Evolutionary conservation across 1,139 yeast species (phyloP).

Genomic region (Suhomyces terraborum): DNA sequence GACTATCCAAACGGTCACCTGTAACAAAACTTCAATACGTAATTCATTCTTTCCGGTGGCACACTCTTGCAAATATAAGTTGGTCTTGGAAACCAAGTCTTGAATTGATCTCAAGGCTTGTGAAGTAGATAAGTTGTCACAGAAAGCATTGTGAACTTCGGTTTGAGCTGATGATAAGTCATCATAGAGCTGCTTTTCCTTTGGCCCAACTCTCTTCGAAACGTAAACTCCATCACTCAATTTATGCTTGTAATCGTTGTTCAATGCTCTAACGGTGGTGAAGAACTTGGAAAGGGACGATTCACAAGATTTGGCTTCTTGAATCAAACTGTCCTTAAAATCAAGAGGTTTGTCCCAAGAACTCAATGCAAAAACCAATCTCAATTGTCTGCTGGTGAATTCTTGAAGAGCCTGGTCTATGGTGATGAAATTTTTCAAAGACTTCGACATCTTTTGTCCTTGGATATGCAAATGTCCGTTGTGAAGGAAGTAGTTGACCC

Average conservation of each 20-base stretch:
- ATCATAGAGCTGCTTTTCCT: constrained; percentile 57
- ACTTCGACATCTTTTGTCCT: constrained; percentile 97
- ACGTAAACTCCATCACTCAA: constrained; percentile 48
- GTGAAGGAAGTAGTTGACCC: constrained; percentile 96
- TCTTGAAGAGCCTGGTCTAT: constrained; percentile 82
- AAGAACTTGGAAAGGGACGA: constrained; percentile 77
- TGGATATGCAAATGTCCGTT: constrained; percentile 97
- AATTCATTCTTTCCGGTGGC: constrained; percentile 49
- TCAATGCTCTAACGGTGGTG: constrained; percentile 77
- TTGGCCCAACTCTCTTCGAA: constrained; percentile 52
- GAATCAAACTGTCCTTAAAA: constrained; percentile 77
- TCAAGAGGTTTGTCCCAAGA: constrained; percentile 94
- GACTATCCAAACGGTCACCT: constrained; percentile 69
- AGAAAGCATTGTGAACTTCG: constrained; percentile 75
- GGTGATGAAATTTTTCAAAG: constrained; percentile 91
- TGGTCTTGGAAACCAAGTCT: constrained; percentile 70
- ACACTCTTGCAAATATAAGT: constrained; percentile 63
- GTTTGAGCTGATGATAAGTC: constrained; percentile 57
- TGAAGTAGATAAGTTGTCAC: constrained; percentile 86
- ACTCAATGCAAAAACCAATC: constrained; percentile 86
- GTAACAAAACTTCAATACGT: constrained; percentile 65
- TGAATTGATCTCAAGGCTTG: constrained; percentile 63
- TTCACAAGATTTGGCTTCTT: constrained; percentile 78
- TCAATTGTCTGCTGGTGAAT: constrained; percentile 76
- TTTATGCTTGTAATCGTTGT: constrained; percentile 58